Evolutionary conservation across 805 yeast species (phyloP), one percentile per base, ranked within the genome.

Genomic region (Candida ovalis): DNA sequence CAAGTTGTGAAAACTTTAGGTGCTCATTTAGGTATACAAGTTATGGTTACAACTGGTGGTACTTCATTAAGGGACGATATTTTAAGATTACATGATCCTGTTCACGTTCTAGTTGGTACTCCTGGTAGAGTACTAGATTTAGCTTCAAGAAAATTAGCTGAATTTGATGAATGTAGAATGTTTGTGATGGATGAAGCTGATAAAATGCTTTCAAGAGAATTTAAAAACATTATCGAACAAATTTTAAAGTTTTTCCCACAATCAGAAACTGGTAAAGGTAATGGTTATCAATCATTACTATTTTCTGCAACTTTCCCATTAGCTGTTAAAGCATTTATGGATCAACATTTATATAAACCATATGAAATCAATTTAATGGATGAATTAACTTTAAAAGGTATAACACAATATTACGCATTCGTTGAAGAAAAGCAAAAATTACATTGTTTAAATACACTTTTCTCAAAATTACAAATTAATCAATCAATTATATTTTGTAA

Each of bases 111-210:
- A 51, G 99, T 94, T 39, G 99, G 97, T 56, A 94, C 99, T 30
- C 98, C 98, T 2, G 99, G 99, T 59, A 84, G 99, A 75, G 91
- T 94, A 35, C 78, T 94, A 52, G 99, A 94, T 70, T 80, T 94
- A 64, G 97, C 97, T 6, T 78, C 90, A 28, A 85, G 96, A 74
- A 76, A 79, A 46, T 76, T 92, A 47, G 96, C 96, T 12, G 96
- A 92, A 64, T 78, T 94, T 51, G 82, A 88, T 47, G 86, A 85
- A 53, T 88, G 96, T 70, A 84, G 86, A 40, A 75, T 88, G 67
- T 90, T 94, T 66, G 84, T 95, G 46, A 90, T 94, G 97, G 99
- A 94, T 69, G 99, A 94, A 76, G 99, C 99, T 49, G 99, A 94
- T 70, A 94, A 94, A 69, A 88, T 94, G 86, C 78, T 94, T 51